These are phyloP conservation scores for Mucor indicus DNA, from an alignment of 371 early-diverging fungal species.

Conservation along the genomic window DNA sequence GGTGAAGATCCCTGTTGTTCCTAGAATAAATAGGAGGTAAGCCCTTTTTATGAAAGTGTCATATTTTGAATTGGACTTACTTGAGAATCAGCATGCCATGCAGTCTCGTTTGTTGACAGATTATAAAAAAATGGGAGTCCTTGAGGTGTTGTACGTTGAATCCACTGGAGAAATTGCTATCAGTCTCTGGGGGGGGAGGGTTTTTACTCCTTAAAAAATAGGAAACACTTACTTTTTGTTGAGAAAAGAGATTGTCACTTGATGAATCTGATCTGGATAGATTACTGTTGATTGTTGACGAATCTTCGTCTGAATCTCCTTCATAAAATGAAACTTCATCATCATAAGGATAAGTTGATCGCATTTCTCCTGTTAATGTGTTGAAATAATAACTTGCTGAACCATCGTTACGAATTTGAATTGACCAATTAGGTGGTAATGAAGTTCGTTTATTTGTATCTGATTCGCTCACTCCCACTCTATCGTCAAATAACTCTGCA, in stretches of 20 bases:
- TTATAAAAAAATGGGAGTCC: slow-evolving; percentile 73
- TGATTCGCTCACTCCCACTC: slow-evolving; percentile 2
- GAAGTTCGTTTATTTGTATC: not conserved
- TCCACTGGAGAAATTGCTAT: slow-evolving; percentile 40
- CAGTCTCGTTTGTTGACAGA: slow-evolving; percentile 67
- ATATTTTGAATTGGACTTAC: slow-evolving; percentile 2
- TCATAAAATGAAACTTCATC: slow-evolving; percentile 7
- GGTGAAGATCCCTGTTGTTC: slow-evolving; percentile 18
- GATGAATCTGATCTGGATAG: too few species aligned
- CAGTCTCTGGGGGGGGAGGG: too few species aligned
- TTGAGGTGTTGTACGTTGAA: slow-evolving; percentile 46
- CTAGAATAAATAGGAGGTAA: not conserved
- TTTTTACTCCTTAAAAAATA: too few species aligned
- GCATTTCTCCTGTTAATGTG: slow-evolving; percentile 43
- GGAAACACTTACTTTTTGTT: too few species aligned
- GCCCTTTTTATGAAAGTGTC: not conserved
- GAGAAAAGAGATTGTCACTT: too few species aligned
- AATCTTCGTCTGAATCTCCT: slow-evolving; percentile 11
- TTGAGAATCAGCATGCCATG: slow-evolving; percentile 43
- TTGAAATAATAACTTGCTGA: slow-evolving; percentile 47
- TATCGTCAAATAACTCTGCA: slow-evolving; percentile 12
- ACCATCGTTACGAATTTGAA: slow-evolving; percentile 46
- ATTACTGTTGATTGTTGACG: not conserved
- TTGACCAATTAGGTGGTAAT: slow-evolving; percentile 45
- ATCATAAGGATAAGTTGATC: slow-evolving; percentile 39